Percentiles rank a stretch among this genome's conserved stretches.
These are phyloP conservation scores for Zygosaccharomyces gambellarensis DNA, from an alignment of 805 yeast species.

Conservation along the genomic window DNA sequence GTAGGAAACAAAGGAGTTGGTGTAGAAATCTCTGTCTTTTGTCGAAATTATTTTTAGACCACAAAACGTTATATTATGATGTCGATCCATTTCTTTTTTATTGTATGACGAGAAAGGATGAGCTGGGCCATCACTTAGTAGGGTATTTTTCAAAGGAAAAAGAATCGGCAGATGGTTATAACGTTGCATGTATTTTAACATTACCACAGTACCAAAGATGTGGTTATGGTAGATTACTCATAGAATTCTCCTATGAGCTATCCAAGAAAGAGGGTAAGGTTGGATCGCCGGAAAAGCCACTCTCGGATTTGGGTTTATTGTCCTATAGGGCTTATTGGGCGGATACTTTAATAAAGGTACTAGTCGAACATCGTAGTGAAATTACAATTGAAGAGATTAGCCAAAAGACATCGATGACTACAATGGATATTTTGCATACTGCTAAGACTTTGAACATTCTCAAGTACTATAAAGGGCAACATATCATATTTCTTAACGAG, in stretches of 20 bases:
- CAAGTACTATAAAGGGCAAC: conserved; percentile 92
- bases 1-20: conserved; percentile 94
- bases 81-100: conserved; percentile 97
- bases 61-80: conserved; percentile 92
- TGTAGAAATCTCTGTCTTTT: conserved; percentile 89
- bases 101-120: conserved; percentile 89
- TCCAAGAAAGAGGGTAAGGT: conserved; percentile 83
- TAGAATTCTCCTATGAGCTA: conserved; percentile 89
- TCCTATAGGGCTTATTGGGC: conserved; percentile 97
- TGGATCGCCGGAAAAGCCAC: conserved; percentile 97
- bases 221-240: conserved; percentile 88
- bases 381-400: conserved; percentile 89
- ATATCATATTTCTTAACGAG: conserved; percentile 79
- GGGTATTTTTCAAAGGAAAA: conserved; percentile 97
- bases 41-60: conserved; percentile 89
- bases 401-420: conserved; percentile 84
- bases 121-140: conserved; percentile 88
- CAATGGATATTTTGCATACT: conserved; percentile 91
- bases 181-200: conserved; percentile 94
- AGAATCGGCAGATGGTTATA: conserved; percentile 90
- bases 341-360: conserved; percentile 70
- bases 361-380: conserved; percentile 61
- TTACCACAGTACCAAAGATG: conserved; percentile 93
- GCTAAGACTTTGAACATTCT: conserved; percentile 86
- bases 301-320: conserved; percentile 87